Evolutionary conservation across 306 rosid species (phyloP).

Genomic region (Leucaena leucocephala): DNA sequence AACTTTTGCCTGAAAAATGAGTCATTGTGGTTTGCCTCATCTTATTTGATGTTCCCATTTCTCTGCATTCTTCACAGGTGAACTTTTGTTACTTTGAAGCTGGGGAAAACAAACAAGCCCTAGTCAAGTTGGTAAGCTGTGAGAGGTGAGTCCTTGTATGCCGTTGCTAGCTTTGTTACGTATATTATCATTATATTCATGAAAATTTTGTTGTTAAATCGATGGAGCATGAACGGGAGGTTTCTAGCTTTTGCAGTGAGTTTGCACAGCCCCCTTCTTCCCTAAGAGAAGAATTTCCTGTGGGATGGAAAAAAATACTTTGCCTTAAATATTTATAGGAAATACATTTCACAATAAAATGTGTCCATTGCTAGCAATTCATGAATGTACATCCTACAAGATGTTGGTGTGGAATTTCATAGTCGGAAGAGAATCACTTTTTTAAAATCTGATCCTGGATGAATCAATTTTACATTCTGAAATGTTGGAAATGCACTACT

Average conservation of each 20-base stretch:
- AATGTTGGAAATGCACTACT: background rate
- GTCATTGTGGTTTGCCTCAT: constrained; percentile 5
- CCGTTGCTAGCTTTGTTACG: constrained; percentile 21
- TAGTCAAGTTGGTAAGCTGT: constrained; percentile 87
- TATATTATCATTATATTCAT: background rate
- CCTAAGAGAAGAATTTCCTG: background rate
- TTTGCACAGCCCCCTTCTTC: background rate
- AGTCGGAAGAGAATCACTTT: background rate
- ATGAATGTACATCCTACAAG: background rate
- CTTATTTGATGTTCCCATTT: constrained; percentile 19
- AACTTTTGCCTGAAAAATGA: constrained; percentile 22
- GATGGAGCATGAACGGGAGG: background rate
- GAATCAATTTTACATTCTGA: background rate
- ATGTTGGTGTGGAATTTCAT: background rate
- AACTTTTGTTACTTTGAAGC: constrained; percentile 92
- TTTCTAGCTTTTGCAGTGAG: background rate
- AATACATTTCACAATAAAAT: background rate
- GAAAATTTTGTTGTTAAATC: background rate
- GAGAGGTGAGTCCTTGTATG: constrained; percentile 64
- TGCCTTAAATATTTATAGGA: background rate
- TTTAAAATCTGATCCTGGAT: background rate
- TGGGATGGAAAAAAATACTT: background rate
- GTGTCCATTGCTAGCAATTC: background rate
- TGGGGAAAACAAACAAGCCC: constrained; percentile 92
- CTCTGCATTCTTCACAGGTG: constrained; percentile 56